Base-by-base conservation (phyloP, 1,284 basidiomycete genomes). In the Ustilago tritici region DNA sequence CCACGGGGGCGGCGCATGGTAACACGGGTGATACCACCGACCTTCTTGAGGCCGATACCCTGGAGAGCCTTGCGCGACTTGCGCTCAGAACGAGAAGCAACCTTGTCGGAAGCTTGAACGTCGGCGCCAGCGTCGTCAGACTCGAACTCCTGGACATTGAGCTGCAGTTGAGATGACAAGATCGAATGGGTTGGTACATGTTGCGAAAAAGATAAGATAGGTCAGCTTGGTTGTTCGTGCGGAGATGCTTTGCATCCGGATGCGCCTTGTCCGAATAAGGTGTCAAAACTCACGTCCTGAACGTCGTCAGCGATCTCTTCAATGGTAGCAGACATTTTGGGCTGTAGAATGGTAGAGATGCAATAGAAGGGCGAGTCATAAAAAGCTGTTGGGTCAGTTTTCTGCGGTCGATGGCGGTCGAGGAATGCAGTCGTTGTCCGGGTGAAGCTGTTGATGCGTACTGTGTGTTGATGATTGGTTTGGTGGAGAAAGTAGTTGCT, bases 1-100 rank as follows among this genome's bases (percentile, higher is more conserved):
- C 96, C 96, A 89, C 96, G 96, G 65, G 95, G 93, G 87, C 95
- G 90, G 86, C 95, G 90, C 86, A 99, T 90, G 74, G 95, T 97
- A 73, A 99, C 96, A 76, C 96, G 92, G 83, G 94, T 97, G 88
- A 99, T 98, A 81, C 91, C 92, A 68, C 92, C 90, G 66, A 99
- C 93, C 87, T 91, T 92, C 89, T 98, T 97, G 59, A 86, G 80
- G 57, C 84, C 84, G 63, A 86, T 73, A 61, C 76, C 76, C 79
- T 86, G 84, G 52, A 86, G 73, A 38, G 78, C 58, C 82, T 86
- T 86, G 65, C 84, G 82, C 65, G 79, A 78, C 82, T 85, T 86
- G 64, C 84, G 80, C 80, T 86, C 84, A 23, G 84, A 76, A 36
- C 84, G 83, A 58, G 88, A 95, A 88, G 95, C 93, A 81, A 96